Conservation (phyloP, 495 filamentous ascomycete species). For the Aspergillus campestris region DNA sequence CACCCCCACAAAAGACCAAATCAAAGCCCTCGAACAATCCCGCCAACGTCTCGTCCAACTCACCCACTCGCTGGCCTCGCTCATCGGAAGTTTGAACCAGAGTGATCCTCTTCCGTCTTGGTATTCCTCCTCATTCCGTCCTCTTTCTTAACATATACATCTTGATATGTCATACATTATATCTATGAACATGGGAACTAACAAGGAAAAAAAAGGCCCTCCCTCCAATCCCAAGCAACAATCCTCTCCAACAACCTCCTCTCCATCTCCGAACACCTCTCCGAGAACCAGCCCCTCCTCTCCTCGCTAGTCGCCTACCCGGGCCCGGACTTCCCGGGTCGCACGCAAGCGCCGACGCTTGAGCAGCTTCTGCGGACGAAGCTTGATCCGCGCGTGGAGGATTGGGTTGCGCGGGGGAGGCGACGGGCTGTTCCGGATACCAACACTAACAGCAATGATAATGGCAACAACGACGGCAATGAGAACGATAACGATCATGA, state of each 20-base stretch:
- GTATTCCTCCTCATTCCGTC: constrained; percentile 22
- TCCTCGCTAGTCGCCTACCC: constrained; percentile 61
- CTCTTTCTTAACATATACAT: background rate
- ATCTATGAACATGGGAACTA: too few relatives aligned
- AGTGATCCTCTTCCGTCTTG: constrained; percentile 53
- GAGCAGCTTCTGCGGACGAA: constrained; percentile 68
- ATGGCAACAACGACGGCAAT: constrained; percentile 9
- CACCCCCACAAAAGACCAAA: constrained; percentile 44
- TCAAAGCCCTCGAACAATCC: constrained; percentile 65
- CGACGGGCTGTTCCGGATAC: constrained; percentile 18
- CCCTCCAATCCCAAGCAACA: constrained; percentile 57
- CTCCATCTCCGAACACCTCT: constrained; percentile 49
- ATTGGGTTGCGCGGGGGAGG: constrained; percentile 56
- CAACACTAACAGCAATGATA: too few relatives aligned
- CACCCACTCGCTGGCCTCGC: constrained; percentile 54
- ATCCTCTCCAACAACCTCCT: constrained; percentile 59
- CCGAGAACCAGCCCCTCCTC: constrained; percentile 51
- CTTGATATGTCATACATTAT: background rate
- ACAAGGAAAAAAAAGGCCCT: constrained; percentile 39
- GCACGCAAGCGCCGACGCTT: constrained; percentile 55
- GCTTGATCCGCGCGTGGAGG: constrained; percentile 64
- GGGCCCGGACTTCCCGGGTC: constrained; percentile 64
- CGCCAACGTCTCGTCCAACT: constrained; percentile 65
- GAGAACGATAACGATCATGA: constrained; percentile 23
- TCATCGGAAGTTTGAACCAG: constrained; percentile 45